phyloP scores from a whole-genome alignment of 192 early-diverging fungal genomes.

The Rhizophagus sp. region DNA sequence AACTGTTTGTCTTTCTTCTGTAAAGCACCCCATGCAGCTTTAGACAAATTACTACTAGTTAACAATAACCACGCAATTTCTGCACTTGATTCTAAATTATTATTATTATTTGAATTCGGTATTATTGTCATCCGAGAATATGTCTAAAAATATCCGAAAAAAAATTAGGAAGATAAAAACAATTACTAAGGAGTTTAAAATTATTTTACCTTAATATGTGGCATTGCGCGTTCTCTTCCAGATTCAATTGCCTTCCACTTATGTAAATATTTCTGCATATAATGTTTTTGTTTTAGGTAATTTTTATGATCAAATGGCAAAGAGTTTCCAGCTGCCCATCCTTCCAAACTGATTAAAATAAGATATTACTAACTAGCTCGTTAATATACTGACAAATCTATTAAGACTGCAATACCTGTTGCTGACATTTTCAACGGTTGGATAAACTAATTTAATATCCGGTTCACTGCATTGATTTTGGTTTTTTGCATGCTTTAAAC shows the following conservation, averaged over 20 bases:
- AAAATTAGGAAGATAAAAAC: not conserved
- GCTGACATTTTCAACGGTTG: conserved; percentile 61
- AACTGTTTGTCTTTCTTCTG: conserved; percentile 53
- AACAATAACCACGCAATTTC: conserved; percentile 45
- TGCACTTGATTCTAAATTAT: conserved; percentile 32
- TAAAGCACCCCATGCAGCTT: conserved; percentile 69
- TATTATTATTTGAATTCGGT: not conserved
- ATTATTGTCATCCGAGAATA: conserved; percentile 42
- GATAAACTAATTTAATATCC: conserved; percentile 53
- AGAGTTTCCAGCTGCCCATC: conserved; percentile 52
- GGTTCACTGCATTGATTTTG: conserved; percentile 22
- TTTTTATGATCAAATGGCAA: conserved; percentile 44
- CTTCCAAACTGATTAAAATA: conserved; percentile 50
- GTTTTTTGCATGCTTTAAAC: conserved; percentile 40
- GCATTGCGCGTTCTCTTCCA: conserved; percentile 60
- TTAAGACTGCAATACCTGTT: conserved; percentile 33
- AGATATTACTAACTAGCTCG: not conserved
- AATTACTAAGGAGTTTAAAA: conserved; percentile 19
- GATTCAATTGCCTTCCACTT: conserved; percentile 51
- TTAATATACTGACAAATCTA: not conserved
- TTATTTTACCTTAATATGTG: conserved; percentile 64
- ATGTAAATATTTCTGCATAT: conserved; percentile 50
- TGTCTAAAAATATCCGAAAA: conserved; percentile 29
- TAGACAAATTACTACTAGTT: conserved; percentile 57
- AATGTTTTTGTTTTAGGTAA: conserved; percentile 54